Conservation (phyloP, 2,329 filamentous ascomycete genomes). For the Microdochium trichocladiopsis region DNA sequence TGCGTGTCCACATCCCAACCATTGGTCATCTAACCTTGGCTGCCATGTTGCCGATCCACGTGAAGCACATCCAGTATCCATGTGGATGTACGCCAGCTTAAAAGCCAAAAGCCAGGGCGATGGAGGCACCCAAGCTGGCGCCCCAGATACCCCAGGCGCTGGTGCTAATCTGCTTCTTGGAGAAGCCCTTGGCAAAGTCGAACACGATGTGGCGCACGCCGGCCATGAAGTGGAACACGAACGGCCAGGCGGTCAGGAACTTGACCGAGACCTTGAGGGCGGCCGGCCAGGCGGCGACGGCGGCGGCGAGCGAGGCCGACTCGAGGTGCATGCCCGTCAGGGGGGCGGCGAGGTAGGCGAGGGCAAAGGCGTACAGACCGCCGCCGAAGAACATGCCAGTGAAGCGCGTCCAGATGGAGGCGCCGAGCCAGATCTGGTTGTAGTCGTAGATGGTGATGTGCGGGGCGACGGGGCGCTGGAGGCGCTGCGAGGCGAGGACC, state of each 20-base stretch:
- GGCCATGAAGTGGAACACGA: slow-evolving; percentile 49
- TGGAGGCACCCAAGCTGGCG: slow-evolving; percentile 31
- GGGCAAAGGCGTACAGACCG: slow-evolving; percentile 70
- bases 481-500: slow-evolving; percentile 76
- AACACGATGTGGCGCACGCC: slow-evolving; percentile 47
- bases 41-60: no score
- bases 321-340: slow-evolving; percentile 59
- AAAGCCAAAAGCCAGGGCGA: slow-evolving; percentile 41
- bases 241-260: slow-evolving; percentile 50
- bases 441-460: slow-evolving; percentile 82
- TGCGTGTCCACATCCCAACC: no score
- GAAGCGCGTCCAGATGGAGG: slow-evolving; percentile 70
- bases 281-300: slow-evolving; percentile 52
- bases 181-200: slow-evolving; percentile 44
- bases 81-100: slow-evolving; percentile 26
- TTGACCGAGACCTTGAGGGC: slow-evolving; percentile 51
- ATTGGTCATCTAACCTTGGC: no score
- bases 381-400: slow-evolving; percentile 70
- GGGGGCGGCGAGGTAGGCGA: slow-evolving; percentile 75
- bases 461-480: slow-evolving; percentile 73
- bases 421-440: slow-evolving; percentile 77
- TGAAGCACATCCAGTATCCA: no score
- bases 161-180: slow-evolving; percentile 36
- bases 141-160: slow-evolving; percentile 42
- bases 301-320: slow-evolving; percentile 50